These are phyloP conservation scores for Carex kokanica DNA, from an alignment of 176 grass and related monocot species.

Conservation along the genomic window DNA sequence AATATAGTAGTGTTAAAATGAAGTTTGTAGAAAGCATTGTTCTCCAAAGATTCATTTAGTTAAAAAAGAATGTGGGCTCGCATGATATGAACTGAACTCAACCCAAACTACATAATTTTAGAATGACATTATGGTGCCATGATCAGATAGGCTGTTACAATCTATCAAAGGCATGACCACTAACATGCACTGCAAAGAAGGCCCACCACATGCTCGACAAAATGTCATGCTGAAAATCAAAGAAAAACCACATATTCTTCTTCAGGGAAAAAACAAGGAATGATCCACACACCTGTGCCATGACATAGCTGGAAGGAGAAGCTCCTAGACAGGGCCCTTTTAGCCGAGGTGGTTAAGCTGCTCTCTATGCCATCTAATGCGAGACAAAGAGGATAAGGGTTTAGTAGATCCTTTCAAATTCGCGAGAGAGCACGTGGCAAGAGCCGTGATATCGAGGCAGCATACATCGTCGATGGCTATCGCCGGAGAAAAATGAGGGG, in stretches of 20 bases:
- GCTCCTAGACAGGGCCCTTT: not conserved
- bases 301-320: conserved; percentile 35
- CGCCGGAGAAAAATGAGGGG: conserved; percentile 24
- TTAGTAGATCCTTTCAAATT: not conserved
- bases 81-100: not conserved
- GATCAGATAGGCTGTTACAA: not conserved
- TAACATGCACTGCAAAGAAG: not conserved
- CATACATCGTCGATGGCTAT: conserved; percentile 39
- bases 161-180: not conserved
- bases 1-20: not conserved
- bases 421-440: conserved; percentile 21
- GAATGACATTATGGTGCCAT: not conserved
- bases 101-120: not conserved
- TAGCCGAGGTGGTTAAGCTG: not conserved
- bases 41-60: not conserved
- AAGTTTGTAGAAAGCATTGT: not conserved
- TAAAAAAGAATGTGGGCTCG: not conserved
- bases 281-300: conserved; percentile 9
- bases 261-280: not conserved
- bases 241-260: not conserved
- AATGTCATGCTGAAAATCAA: conserved; percentile 27
- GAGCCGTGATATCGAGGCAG: conserved; percentile 25
- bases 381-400: not conserved
- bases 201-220: conserved; percentile 42
- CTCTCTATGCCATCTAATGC: not conserved